phyloP scores from a whole-genome alignment of 2,329 filamentous ascomycete genomes.

The Fusarium paranaense region DNA sequence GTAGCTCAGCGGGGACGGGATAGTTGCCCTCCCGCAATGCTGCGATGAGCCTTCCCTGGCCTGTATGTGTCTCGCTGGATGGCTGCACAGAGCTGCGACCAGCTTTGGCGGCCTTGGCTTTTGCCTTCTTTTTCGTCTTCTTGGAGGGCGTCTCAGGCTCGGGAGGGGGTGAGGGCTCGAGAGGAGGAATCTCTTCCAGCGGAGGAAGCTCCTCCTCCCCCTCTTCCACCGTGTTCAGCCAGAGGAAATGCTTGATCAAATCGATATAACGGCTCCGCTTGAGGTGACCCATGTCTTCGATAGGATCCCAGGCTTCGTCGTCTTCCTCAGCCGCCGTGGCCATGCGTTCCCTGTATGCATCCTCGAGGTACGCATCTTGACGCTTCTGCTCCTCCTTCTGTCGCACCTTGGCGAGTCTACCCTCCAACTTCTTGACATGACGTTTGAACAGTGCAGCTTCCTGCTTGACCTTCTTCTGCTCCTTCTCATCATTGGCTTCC shows the following conservation, averaged over 20 bases:
- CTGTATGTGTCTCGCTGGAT: not conserved
- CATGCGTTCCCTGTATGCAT: slow-evolving; percentile 41
- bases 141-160: slow-evolving; percentile 7
- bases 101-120: slow-evolving; percentile 12
- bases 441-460: slow-evolving; percentile 46
- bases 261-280: slow-evolving; percentile 43
- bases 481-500: slow-evolving; percentile 41
- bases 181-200: not conserved
- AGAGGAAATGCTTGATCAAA: slow-evolving; percentile 46
- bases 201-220: not conserved
- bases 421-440: slow-evolving; percentile 40
- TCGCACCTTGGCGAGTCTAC: slow-evolving; percentile 27
- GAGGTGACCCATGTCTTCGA: slow-evolving; percentile 40
- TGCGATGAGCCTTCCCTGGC: slow-evolving; percentile 34
- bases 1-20: not conserved
- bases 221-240: slow-evolving; percentile 31
- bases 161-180: not conserved
- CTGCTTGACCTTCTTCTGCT: slow-evolving; percentile 45
- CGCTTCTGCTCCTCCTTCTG: slow-evolving; percentile 42
- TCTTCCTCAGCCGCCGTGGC: slow-evolving; percentile 31
- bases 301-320: slow-evolving; percentile 45
- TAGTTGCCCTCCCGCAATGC: slow-evolving; percentile 16
- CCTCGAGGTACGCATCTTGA: slow-evolving; percentile 46
- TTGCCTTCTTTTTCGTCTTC: slow-evolving; percentile 35
- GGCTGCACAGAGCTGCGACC: not conserved